Evolutionary conservation across 441 rosid genomes (phyloP), one percentile per base, ranked within the genome.

Genomic region (Erysimum cheiri): DNA sequence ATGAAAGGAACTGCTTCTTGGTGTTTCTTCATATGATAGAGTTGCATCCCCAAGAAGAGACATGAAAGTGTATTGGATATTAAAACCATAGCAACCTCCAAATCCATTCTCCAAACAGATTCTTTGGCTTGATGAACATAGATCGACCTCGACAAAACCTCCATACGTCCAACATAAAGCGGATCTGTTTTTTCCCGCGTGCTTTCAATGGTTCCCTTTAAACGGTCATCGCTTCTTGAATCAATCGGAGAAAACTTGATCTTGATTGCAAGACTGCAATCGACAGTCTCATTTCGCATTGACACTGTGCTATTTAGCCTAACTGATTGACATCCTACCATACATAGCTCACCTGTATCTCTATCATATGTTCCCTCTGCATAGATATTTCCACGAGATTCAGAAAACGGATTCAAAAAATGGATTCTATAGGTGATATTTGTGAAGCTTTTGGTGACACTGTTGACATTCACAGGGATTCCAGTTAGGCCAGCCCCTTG

Each of bases 21-120:
- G 64, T 90, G 82, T 77, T 84, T 84, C 77, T 77, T 94, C 78
- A 83, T 85, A 70, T 87, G 91, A 74, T 83, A 85, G 41, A 94
- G 91, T 72, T 94, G 98, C 81, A 86, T 56, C 48, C 88, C 96
- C 10, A 88, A 71, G 46, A 92, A 86, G 67, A 90, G 40, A 76
- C 98, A 94, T 14, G 89, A 82, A 28, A 92, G 83, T 6, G 92
- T 85, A 71, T 88, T 87, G 44, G 92, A 87, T 77, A 92, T 75
- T 60, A 94, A 72, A 70, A 85, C 90, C 90, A 94, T 73, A 53
- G 77, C 80, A 46, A 94, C 78, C 90, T 94, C 99, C 57, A 94
- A 70, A 84, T 90, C 94, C 90, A 88, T 90, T 80, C 99, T 86
- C 94, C 94, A 88, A 48, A 94, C 82, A 65, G 93, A 94, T 75